Base-by-base conservation (phyloP, 2,329 filamentous ascomycete species). In the Beauveria scarabaeidicola region DNA sequence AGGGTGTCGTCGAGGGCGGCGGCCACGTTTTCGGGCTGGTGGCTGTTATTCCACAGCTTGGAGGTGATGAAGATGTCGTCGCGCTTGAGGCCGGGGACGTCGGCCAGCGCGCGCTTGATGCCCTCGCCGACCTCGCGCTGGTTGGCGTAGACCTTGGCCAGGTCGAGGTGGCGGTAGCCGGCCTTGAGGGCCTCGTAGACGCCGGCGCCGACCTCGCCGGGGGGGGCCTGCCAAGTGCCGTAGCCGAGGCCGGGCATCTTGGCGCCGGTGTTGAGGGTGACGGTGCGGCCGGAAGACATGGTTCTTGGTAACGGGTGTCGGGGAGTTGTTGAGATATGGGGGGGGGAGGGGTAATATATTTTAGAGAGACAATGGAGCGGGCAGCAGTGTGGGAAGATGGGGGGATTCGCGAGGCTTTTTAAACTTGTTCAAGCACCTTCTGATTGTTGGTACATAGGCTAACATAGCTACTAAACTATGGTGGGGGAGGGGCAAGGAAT, bases 181-280 rank as follows among this genome's bases (percentile, higher is more conserved):
- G 76, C 72, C 70, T 81, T 81, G 61, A 88, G 77, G 40, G 85
- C 85, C 64, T 79, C 78, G 70, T 83, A 84, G 67, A 89, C 84
- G 44, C 85, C 85, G 41, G 80, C 75, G 61, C 81, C 80, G 61
- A 87, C 85, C 72, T 88, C 81, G 63, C 82, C 82, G 55, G 84
- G 84, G 65, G 79, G 75, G 36, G 85, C 83, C 70, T 88, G 86
- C 85, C 85, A 88, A 66, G 85, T 88, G 67, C 82, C 83, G 25
- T 57, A 74, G 61, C 78, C 77, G 61, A 83, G 70, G 51, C 75
- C 75, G 23, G 82, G 80, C 52, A 87, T 86, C 72, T 84, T 82
- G 66, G 81, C 81, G 62, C 85, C 84, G 58, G 78, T 78, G 72
- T 80, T 83, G 64, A 82, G 76, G 63, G 79, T 80, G 64, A 82